Percentiles rank a stretch among this genome's conserved stretches.
Evolutionary conservation across 2,329 filamentous ascomycete species (phyloP).

Genomic region (Exophiala sideris): DNA sequence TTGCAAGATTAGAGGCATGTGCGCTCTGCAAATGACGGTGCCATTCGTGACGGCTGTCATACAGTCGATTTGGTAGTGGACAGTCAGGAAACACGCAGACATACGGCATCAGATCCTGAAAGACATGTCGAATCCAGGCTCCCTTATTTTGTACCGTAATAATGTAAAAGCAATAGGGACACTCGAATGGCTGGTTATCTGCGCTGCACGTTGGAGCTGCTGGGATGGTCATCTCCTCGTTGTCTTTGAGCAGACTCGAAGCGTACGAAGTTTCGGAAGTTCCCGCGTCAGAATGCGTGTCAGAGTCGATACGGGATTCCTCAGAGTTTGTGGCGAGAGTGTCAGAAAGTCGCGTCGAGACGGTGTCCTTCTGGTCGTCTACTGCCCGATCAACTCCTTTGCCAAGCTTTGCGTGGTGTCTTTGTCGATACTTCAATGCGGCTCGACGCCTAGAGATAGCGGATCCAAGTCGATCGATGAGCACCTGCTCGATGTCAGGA

Average conservation of each 20-base stretch:
- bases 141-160: neutral
- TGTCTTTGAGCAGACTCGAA: neutral
- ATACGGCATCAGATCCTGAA: neutral
- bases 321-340: neutral
- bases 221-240: neutral
- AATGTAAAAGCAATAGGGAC: neutral
- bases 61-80: neutral
- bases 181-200: neutral
- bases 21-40: neutral
- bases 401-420: conserved; percentile 35
- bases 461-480: conserved; percentile 32
- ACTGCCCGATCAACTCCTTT: conserved; percentile 24
- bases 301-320: conserved; percentile 9
- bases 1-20: neutral
- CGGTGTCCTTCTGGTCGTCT: neutral
- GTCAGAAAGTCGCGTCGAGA: neutral
- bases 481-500: conserved; percentile 10
- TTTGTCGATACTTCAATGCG: conserved; percentile 38
- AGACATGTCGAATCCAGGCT: neutral
- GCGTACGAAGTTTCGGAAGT: conserved; percentile 1
- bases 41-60: neutral
- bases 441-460: conserved; percentile 36
- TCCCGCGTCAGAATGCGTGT: neutral
- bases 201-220: neutral
- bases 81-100: neutral